Evolutionary conservation across 495 filamentous ascomycete species (phyloP), one percentile per base, ranked within the genome.

Genomic region (Cercophora newfieldiana): DNA sequence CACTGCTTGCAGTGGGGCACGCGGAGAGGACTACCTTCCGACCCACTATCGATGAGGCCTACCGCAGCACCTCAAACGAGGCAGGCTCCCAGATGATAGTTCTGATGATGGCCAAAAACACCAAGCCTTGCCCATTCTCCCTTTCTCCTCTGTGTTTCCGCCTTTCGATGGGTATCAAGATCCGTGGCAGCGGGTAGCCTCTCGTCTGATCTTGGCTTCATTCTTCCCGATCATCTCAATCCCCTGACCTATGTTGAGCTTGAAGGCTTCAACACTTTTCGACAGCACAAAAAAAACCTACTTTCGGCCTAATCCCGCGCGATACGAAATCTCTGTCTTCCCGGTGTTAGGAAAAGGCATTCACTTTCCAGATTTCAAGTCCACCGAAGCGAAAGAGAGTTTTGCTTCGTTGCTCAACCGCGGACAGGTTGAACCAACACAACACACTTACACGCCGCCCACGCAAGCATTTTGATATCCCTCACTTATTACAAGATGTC

Each of bases 31-130:
- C 37, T 2, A 16, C 2, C 12, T 14, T 16, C 37, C 37, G 10
- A 44, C 37, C 37, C 18, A 4, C 37, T 14, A 8, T 44, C 12
- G 10, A 44, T 44, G 37, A 44, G 37, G 37, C 37, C 37, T 44
- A 44, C 37, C 37, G 4, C 12, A 44, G 18, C 10, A 4, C 37
- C 37, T 44, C 12, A 44, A 44, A 44, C 18, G 37, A 44, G 37
- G 10, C 2, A 44, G 37, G 37, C 4, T 83, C 48, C 37, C 14
- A 44, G 49, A 53, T 24, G 49, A 19, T 21, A 49, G 31, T 5
- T 7, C 53, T 58, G 50, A 44, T 14, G 37, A 44, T 44, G 37
- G 37, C 37, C 37, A 4, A 14, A 44, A 8, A 44, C 37, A 8
- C 4, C 37, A 44, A 44, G 12, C 12, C 30, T 33, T 12, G 30